Conservation (phyloP, 2,329 filamentous ascomycete species). For the Furcasterigmium furcatum region DNA sequence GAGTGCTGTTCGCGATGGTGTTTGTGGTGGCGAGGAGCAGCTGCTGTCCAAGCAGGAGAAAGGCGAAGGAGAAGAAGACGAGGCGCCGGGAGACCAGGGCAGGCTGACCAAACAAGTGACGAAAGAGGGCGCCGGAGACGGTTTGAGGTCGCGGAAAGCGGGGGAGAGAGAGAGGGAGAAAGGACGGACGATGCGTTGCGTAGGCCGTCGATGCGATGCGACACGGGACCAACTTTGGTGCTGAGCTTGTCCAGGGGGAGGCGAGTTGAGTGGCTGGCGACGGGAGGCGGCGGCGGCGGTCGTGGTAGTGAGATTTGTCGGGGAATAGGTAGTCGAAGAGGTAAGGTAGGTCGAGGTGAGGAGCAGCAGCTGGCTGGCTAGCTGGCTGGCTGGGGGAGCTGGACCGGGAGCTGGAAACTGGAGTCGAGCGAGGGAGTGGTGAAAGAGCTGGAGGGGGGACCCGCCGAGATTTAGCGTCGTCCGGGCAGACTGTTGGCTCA, state of each 20-base stretch:
- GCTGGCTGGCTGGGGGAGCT: too few species aligned
- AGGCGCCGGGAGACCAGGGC: constrained; percentile 10
- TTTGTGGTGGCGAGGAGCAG: neutral
- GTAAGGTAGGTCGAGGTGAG: neutral
- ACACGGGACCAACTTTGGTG: constrained; percentile 11
- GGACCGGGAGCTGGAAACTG: neutral
- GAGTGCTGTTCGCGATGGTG: neutral
- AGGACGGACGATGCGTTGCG: constrained; percentile 3
- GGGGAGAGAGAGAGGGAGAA: neutral
- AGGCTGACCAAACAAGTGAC: constrained; percentile 12
- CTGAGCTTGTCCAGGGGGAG: constrained; percentile 9
- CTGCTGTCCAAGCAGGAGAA: constrained; percentile 1
- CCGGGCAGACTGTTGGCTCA: too few species aligned
- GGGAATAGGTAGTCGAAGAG: constrained; percentile 4
- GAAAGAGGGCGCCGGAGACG: constrained; percentile 10
- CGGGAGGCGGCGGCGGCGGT: neutral
- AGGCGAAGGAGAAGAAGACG: constrained; percentile 4
- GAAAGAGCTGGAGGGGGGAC: neutral
- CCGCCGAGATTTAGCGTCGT: neutral
- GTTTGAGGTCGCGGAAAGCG: constrained; percentile 7
- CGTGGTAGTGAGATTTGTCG: too few species aligned
- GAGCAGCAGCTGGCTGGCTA: neutral
- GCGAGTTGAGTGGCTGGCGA: constrained; percentile 14
- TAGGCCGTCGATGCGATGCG: constrained; percentile 5
- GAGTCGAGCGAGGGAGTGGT: too few species aligned